Conservation (phyloP, 1,284 basidiomycete species). For the Sporisorium iseilematis-ciliati region DNA sequence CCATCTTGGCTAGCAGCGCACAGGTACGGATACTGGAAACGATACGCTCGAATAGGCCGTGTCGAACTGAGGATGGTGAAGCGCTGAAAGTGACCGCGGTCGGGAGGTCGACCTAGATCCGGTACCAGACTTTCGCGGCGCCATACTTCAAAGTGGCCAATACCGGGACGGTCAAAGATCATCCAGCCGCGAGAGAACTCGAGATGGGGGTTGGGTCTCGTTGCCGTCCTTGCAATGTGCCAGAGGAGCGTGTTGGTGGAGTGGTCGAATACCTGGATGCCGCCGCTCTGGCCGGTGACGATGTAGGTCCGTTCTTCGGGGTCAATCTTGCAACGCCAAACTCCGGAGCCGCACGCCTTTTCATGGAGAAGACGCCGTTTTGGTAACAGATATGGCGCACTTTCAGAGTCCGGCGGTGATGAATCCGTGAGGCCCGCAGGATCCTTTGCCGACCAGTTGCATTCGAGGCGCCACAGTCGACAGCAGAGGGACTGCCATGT, state of each 20-base stretch:
- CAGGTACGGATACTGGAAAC: constrained; percentile 59
- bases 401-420: background rate
- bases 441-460: constrained; percentile 27
- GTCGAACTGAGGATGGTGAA: constrained; percentile 37
- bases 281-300: constrained; percentile 37
- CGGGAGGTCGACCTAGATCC: constrained; percentile 35
- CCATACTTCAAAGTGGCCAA: constrained; percentile 61
- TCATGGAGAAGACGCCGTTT: constrained; percentile 10
- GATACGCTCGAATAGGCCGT: constrained; percentile 50
- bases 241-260: constrained; percentile 45
- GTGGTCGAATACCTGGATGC: constrained; percentile 41
- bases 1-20: constrained; percentile 49
- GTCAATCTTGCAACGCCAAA: constrained; percentile 63
- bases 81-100: constrained; percentile 52
- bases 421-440: background rate
- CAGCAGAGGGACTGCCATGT: constrained; percentile 42
- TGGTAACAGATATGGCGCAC: constrained; percentile 16
- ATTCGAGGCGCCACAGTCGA: constrained; percentile 36
- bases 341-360: constrained; percentile 14
- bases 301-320: constrained; percentile 56
- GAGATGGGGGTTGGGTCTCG: constrained; percentile 52
- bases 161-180: constrained; percentile 53
- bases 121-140: constrained; percentile 50
- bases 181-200: constrained; percentile 61
- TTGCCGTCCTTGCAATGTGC: constrained; percentile 38